Conservation (phyloP, 2,329 filamentous ascomycete species). For the Rhinocladiella similis region DNA sequence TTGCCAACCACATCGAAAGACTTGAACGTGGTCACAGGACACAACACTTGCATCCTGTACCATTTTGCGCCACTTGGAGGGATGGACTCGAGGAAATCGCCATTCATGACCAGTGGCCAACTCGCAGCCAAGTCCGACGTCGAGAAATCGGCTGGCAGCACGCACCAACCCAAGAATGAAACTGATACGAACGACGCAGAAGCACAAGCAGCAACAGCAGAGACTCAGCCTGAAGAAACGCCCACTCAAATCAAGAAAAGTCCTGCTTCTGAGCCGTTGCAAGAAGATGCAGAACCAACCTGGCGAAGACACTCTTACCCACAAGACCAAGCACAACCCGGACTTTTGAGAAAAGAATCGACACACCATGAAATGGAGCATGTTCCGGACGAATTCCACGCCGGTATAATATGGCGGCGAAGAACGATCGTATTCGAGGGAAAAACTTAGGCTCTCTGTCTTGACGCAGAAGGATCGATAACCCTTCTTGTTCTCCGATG, state of each 20-base stretch:
- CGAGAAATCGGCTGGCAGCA: background rate
- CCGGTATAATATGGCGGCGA: constrained; percentile 14
- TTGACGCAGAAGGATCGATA: too few species aligned
- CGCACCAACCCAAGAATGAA: background rate
- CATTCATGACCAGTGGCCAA: constrained; percentile 15
- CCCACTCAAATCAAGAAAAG: too few species aligned
- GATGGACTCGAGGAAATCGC: background rate
- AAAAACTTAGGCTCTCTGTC: background rate
- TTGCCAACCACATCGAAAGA: background rate
- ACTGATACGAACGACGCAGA: background rate
- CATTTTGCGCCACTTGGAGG: background rate
- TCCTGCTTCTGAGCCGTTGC: background rate
- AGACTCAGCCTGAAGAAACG: background rate
- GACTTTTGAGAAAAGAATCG: constrained; percentile 1
- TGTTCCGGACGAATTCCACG: constrained; percentile 7
- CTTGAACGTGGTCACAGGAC: background rate
- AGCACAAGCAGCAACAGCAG: background rate
- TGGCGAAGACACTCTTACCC: constrained; percentile 16
- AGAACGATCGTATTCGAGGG: constrained; percentile 15
- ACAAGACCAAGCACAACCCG: background rate
- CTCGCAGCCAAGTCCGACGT: constrained; percentile 19
- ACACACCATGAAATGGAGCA: constrained; percentile 9
- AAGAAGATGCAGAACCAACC: background rate
- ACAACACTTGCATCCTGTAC: background rate
- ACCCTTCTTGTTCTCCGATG: too few species aligned